Base-by-base conservation (phyloP, 169 alveolate genomes). In the Plasmodium cynomolgi region DNA sequence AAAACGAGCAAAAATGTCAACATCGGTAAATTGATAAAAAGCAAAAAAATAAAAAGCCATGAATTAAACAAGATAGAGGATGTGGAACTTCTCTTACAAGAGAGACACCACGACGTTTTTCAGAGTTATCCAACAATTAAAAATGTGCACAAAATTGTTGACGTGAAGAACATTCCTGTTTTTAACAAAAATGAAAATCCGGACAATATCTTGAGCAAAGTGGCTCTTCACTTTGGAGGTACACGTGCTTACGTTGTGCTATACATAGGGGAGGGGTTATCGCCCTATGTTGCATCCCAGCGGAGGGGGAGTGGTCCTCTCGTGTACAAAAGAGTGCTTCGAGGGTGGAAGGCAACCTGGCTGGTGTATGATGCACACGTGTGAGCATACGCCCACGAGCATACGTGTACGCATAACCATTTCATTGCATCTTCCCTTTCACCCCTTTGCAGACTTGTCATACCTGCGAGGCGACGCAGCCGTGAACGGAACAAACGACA, bases 191-290 rank as follows among this genome's bases (percentile, higher is more conserved):
- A 54, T 81, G 92, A 91, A 81, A 91, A 81, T 26, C 62, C 83
- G 39, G 17, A 81, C 50, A 91, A 72, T 44, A 62, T 91, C 37
- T 91, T 91, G 50, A 91, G 75, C 73, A 91, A 91, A 81, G 58
- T 82, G 44, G 91, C 88, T 91, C 95, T 91, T 41, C 95, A 91
- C 58, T 91, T 91, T 91, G 95, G 95, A 81, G 95, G 95, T 91
- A 91, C 29, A 81, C 37, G n/a, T 17, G n/a, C n/a, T 20, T 31
- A 82, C 39, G 41, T 31, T 23, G 11, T 26, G 3, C 41, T 0
- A 2, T n/a, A 72, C 34, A 9, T n/a, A 47, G 33, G 37, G 33
- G n/a, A n/a, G 33, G 26, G 0, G 26, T 58, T 58, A 20, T 58
- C 31, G 2, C 73, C 8, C 73, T 20, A 17, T 58, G 20, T 20